phyloP scores from a whole-genome alignment of 148 eudicot genomes.

The Rhododendron molle region DNA sequence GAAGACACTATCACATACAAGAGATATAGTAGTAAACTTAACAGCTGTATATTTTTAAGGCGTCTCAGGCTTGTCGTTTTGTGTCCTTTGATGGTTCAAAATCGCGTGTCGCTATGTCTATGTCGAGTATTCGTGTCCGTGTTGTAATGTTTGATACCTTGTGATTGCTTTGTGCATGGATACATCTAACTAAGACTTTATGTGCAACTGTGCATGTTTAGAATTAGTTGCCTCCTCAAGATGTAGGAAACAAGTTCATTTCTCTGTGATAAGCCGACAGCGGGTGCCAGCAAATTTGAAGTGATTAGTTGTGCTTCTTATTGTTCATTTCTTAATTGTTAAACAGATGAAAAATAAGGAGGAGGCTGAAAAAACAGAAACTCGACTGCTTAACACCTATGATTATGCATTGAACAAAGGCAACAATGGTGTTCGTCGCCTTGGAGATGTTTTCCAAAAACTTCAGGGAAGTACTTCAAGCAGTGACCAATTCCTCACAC shows the following conservation, averaged over 20 bases:
- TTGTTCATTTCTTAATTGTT: background rate
- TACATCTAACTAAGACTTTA: background rate
- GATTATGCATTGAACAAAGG: slow-evolving; percentile 94
- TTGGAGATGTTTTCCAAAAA: slow-evolving; percentile 25
- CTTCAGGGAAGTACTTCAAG: slow-evolving; percentile 29
- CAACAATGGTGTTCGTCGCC: slow-evolving; percentile 71
- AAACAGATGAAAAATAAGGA: slow-evolving; percentile 61
- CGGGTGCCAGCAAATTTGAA: background rate
- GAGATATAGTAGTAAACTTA: background rate
- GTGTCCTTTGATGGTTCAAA: background rate
- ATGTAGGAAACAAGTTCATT: background rate
- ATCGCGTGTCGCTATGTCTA: background rate
- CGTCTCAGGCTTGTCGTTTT: background rate
- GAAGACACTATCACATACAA: background rate
- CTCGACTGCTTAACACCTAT: slow-evolving; percentile 51
- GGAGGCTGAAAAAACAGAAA: slow-evolving; percentile 73
- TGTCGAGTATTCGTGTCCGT: background rate
- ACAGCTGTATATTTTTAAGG: background rate
- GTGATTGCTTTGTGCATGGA: slow-evolving; percentile 1
- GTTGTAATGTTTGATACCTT: background rate
- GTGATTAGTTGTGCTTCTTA: background rate
- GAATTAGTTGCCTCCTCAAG: background rate
- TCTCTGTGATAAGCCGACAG: background rate
- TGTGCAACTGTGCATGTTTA: background rate
- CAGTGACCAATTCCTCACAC: slow-evolving; percentile 16